Conservation (phyloP, 768 basidiomycete species). For the Podaxis rugospora region DNA sequence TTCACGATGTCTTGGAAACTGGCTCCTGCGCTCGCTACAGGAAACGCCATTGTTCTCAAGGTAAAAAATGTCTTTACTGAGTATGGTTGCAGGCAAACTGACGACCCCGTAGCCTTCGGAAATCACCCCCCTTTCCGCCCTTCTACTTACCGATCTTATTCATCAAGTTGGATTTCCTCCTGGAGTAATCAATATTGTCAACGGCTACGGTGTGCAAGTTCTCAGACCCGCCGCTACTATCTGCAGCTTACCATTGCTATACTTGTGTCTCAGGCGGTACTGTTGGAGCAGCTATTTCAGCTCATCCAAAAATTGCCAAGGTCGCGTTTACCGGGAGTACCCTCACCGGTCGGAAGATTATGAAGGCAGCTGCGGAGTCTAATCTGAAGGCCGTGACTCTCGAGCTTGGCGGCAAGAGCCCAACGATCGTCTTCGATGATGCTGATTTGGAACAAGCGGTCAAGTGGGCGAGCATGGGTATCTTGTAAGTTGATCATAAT, state of each 20-base stretch:
- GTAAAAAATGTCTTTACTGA: slow-evolving; percentile 11
- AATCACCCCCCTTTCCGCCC: slow-evolving; percentile 64
- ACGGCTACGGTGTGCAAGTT: slow-evolving; percentile 47
- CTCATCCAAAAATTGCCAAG: slow-evolving; percentile 63
- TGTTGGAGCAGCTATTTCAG: slow-evolving; percentile 63
- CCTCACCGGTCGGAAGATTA: slow-evolving; percentile 61
- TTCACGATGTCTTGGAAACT: slow-evolving; percentile 64
- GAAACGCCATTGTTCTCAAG: slow-evolving; percentile 71
- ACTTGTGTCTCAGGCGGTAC: slow-evolving; percentile 27
- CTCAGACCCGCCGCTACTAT: too few relatives aligned
- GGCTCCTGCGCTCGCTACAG: slow-evolving; percentile 72
- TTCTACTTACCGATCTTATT: slow-evolving; percentile 47
- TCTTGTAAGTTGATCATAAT: slow-evolving; percentile 47
- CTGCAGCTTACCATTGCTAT: too few relatives aligned
- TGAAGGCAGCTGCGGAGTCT: slow-evolving; percentile 65
- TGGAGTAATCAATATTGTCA: slow-evolving; percentile 70
- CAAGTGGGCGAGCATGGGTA: slow-evolving; percentile 60
- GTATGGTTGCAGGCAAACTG: neutral
- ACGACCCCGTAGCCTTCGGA: slow-evolving; percentile 51
- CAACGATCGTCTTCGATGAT: slow-evolving; percentile 60
- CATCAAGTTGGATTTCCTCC: slow-evolving; percentile 71
- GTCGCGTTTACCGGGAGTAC: slow-evolving; percentile 80
- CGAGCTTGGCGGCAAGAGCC: slow-evolving; percentile 72
- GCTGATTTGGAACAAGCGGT: slow-evolving; percentile 64
- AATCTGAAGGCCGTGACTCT: slow-evolving; percentile 76